Conservation (phyloP, 495 filamentous ascomycete genomes). For the Letharia lupina region DNA sequence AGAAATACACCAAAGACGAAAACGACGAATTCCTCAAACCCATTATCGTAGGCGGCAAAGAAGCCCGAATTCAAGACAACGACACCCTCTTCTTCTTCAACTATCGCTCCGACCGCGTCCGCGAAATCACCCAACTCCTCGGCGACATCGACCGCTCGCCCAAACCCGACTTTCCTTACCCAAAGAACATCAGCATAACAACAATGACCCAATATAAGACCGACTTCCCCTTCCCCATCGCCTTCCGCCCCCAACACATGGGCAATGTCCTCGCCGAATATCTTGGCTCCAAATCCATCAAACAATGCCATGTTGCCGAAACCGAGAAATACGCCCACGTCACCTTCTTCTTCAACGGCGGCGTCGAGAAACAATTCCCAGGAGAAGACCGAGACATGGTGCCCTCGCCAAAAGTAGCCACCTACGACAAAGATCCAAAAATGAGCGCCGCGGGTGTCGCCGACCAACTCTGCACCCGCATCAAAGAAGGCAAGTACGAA, state of each 20-base stretch:
- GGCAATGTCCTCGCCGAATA: slow-evolving; percentile 94
- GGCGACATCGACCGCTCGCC: slow-evolving; percentile 88
- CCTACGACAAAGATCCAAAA: slow-evolving; percentile 91
- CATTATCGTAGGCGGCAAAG: slow-evolving; percentile 84
- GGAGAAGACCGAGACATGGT: slow-evolving; percentile 79
- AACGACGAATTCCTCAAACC: slow-evolving; percentile 98
- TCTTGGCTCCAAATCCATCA: slow-evolving; percentile 56
- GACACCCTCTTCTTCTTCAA: slow-evolving; percentile 99
- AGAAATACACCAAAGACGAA: slow-evolving; percentile 77
- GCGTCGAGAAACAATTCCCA: slow-evolving; percentile 92
- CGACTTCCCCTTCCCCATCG: slow-evolving; percentile 86
- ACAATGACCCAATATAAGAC: slow-evolving; percentile 99
- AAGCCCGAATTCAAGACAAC: slow-evolving; percentile 74
- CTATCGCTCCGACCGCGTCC: slow-evolving; percentile 96
- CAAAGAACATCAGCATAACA: slow-evolving; percentile 79
- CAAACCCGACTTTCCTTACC: slow-evolving; percentile 85
- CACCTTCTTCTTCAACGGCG: slow-evolving; percentile 99
- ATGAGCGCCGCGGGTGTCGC: slow-evolving; percentile 90
- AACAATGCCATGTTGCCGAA: slow-evolving; percentile 95
- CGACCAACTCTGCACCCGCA: slow-evolving; percentile 74
- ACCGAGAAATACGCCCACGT: slow-evolving; percentile 99
- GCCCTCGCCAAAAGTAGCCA: slow-evolving; percentile 69
- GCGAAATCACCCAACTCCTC: slow-evolving; percentile 90
- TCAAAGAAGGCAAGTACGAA: slow-evolving; percentile 71
- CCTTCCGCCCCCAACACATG: slow-evolving; percentile 93